phyloP scores from a whole-genome alignment of 2,329 filamentous ascomycete genomes.

The Ophiocordyceps unilateralis region DNA sequence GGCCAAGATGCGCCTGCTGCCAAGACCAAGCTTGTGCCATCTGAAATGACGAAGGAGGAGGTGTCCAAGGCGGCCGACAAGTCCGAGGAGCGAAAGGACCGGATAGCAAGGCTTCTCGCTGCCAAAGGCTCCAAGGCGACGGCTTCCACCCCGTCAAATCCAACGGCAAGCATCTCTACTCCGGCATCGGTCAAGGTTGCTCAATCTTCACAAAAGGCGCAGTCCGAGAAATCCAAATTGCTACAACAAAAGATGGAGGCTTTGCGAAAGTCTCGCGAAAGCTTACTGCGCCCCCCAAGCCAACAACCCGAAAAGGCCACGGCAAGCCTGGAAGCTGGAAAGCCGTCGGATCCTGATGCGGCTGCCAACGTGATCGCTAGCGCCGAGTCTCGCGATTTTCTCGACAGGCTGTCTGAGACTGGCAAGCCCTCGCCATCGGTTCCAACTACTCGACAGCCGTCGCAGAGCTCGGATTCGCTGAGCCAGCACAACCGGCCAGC shows the following conservation, averaged over 20 bases:
- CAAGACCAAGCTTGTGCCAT: not conserved
- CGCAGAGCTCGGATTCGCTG: conserved; percentile 5
- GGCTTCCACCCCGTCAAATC: conserved; percentile 4
- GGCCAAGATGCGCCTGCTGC: not conserved
- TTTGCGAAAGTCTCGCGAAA: conserved; percentile 41
- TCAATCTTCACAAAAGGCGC: conserved; percentile 11
- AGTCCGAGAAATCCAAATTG: conserved; percentile 55
- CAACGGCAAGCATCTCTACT: conserved; percentile 1
- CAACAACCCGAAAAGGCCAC: not conserved
- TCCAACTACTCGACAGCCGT: conserved; percentile 12
- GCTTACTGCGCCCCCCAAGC: conserved; percentile 14
- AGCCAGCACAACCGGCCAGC: conserved; percentile 34
- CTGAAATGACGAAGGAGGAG: not conserved
- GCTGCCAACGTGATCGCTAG: not conserved
- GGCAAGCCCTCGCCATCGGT: conserved; percentile 10
- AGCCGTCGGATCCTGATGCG: conserved; percentile 1
- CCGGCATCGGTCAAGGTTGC: conserved; percentile 3
- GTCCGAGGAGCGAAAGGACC: conserved; percentile 53
- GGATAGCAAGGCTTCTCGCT: conserved; percentile 61
- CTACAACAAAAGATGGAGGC: conserved; percentile 66
- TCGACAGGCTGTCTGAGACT: not conserved
- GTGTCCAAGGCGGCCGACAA: conserved; percentile 8
- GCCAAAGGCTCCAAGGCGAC: conserved; percentile 43
- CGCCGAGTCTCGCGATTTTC: not conserved
- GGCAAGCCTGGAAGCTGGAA: conserved; percentile 1